These are phyloP conservation scores for Oemleria cerasiformis DNA, from an alignment of 306 rosid species.

Conservation along the genomic window DNA sequence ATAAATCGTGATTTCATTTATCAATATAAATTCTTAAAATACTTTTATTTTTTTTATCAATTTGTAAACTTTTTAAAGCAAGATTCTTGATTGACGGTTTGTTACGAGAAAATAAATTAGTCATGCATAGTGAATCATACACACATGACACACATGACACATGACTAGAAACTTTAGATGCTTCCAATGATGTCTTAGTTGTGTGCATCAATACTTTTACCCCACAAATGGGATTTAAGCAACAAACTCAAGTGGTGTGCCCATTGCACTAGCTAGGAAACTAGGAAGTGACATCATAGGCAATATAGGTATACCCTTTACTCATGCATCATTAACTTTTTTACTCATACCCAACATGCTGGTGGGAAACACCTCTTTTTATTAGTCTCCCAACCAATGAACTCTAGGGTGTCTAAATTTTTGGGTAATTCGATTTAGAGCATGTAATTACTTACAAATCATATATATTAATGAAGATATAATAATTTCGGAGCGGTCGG, in stretches of 20 bases:
- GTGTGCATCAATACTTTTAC: conserved; percentile 1
- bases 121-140: too few species aligned
- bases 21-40: background rate
- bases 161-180: background rate
- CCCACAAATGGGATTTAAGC: conserved; percentile 15
- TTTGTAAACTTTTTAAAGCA: too few species aligned
- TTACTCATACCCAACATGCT: conserved; percentile 27
- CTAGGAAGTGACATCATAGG: conserved; percentile 15
- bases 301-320: conserved; percentile 16
- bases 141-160: background rate
- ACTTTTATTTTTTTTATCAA: background rate
- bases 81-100: too few species aligned
- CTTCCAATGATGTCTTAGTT: conserved; percentile 11
- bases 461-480: background rate
- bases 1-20: background rate
- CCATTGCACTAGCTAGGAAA: conserved; percentile 13
- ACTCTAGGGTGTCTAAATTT: too few species aligned
- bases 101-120: too few species aligned
- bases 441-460: too few species aligned
- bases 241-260: conserved; percentile 25
- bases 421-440: too few species aligned
- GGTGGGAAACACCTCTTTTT: conserved; percentile 44
- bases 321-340: conserved; percentile 21
- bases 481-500: background rate
- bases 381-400: background rate